Evolutionary conservation across 2,329 filamentous ascomycete species (phyloP).

Genomic region (Rasamsonia emersonii): DNA sequence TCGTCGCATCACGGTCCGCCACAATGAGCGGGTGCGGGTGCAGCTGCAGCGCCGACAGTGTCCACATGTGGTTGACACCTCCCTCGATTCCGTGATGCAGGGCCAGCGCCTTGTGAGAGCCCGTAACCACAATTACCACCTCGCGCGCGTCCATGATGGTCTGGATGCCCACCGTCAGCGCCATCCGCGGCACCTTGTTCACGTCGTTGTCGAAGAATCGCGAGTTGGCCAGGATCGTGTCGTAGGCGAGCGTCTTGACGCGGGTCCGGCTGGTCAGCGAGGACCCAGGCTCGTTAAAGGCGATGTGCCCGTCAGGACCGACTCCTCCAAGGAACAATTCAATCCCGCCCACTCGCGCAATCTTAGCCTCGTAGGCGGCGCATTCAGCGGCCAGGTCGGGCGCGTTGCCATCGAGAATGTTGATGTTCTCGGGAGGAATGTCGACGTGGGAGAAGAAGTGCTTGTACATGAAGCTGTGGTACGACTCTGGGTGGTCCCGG

Average conservation of each 20-base stretch:
- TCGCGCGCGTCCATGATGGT: slow-evolving; percentile 74
- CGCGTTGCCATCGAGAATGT: slow-evolving; percentile 77
- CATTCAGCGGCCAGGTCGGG: slow-evolving; percentile 68
- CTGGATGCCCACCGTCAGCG: slow-evolving; percentile 74
- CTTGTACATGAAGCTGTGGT: slow-evolving; percentile 91
- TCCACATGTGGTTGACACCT: slow-evolving; percentile 86
- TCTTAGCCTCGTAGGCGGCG: slow-evolving; percentile 68
- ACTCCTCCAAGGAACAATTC: slow-evolving; percentile 81
- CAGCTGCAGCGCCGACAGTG: slow-evolving; percentile 68
- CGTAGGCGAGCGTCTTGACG: slow-evolving; percentile 79
- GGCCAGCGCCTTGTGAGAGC: slow-evolving; percentile 71
- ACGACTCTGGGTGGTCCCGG: slow-evolving; percentile 74
- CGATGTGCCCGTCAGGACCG: slow-evolving; percentile 78
- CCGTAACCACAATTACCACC: slow-evolving; percentile 74
- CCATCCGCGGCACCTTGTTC: slow-evolving; percentile 67
- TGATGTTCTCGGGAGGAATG: slow-evolving; percentile 70
- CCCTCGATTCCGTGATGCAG: slow-evolving; percentile 74
- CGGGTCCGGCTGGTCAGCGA: slow-evolving; percentile 68
- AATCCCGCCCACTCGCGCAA: slow-evolving; percentile 66
- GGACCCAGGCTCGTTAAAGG: slow-evolving; percentile 83
- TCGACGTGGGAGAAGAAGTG: slow-evolving; percentile 84
- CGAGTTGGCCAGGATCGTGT: slow-evolving; percentile 78
- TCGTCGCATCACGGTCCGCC: slow-evolving; percentile 69
- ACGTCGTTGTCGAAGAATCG: slow-evolving; percentile 74
- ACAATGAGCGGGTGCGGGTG: slow-evolving; percentile 77